Evolutionary conservation across 352 stramenopile species (phyloP).

Genomic region (Aphanomyces astaci): DNA sequence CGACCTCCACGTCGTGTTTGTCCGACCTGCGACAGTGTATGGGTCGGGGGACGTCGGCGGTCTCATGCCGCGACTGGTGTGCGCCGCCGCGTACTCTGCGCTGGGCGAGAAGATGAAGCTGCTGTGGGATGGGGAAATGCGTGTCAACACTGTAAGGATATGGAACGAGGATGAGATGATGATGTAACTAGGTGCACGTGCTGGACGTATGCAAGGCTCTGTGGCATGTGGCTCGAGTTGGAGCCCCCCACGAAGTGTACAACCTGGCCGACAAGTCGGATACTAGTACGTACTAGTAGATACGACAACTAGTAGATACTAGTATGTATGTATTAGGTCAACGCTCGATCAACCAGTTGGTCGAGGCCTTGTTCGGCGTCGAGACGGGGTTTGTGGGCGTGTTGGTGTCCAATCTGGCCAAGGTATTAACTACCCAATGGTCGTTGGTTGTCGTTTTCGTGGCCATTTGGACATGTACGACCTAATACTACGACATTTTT

Average conservation of each 20-base stretch:
- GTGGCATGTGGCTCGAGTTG: conserved; percentile 59
- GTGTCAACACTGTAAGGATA: conserved; percentile 64
- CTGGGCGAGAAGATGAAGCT: conserved; percentile 84
- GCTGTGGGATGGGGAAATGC: conserved; percentile 80
- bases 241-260: conserved; percentile 54
- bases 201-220: conserved; percentile 66
- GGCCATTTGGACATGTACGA: neutral
- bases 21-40: conserved; percentile 74
- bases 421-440: too few relatives aligned
- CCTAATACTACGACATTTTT: neutral
- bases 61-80: conserved; percentile 81
- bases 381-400: conserved; percentile 80
- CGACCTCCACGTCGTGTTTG: conserved; percentile 55
- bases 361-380: conserved; percentile 77
- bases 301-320: neutral
- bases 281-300: conserved; percentile 43
- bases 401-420: conserved; percentile 73
- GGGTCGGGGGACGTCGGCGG: conserved; percentile 66
- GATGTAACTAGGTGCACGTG: conserved; percentile 59
- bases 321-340: conserved; percentile 38
- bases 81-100: conserved; percentile 71
- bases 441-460: conserved; percentile 21
- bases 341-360: conserved; percentile 62
- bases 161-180: neutral
- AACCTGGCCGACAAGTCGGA: conserved; percentile 83